Evolutionary conservation across 2,329 filamentous ascomycete genomes (phyloP).

Genomic region (Cercospora zeae-maydis): DNA sequence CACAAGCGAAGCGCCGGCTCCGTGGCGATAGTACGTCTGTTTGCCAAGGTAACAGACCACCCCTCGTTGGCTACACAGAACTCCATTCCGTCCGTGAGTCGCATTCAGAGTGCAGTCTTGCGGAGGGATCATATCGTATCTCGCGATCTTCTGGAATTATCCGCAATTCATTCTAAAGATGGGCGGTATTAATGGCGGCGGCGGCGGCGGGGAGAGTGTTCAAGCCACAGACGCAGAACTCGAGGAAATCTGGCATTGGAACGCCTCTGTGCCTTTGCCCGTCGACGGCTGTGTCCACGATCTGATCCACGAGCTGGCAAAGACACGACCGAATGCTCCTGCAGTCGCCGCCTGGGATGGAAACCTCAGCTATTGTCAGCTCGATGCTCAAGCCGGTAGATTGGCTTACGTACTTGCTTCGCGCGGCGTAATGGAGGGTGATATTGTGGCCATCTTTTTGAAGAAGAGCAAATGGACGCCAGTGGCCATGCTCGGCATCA

Average conservation of each 20-base stretch:
- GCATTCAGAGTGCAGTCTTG: background rate
- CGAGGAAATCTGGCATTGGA: slow-evolving; percentile 24
- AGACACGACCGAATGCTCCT: slow-evolving; percentile 22
- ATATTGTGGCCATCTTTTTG: slow-evolving; percentile 26
- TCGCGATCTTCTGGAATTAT: background rate
- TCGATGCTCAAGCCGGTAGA: slow-evolving; percentile 22
- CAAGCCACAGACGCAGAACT: slow-evolving; percentile 12
- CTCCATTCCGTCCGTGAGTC: background rate
- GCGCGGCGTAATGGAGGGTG: background rate
- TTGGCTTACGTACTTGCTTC: slow-evolving; percentile 17
- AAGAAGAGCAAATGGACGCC: slow-evolving; percentile 30
- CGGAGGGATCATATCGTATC: too few relatives aligned
- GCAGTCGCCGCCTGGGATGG: slow-evolving; percentile 33
- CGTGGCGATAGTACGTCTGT: background rate
- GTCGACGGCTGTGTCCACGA: slow-evolving; percentile 26
- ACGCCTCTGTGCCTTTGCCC: slow-evolving; percentile 8
- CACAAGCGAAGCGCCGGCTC: background rate
- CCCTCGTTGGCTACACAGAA: background rate
- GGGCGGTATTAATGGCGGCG: background rate
- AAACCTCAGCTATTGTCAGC: slow-evolving; percentile 27
- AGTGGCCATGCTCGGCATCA: slow-evolving; percentile 29
- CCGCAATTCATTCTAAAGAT: background rate
- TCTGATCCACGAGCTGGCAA: slow-evolving; percentile 22
- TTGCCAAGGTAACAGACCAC: background rate
- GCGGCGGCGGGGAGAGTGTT: background rate